Conservation (phyloP, 768 basidiomycete species). For the Chlorophyllum brunneum region DNA sequence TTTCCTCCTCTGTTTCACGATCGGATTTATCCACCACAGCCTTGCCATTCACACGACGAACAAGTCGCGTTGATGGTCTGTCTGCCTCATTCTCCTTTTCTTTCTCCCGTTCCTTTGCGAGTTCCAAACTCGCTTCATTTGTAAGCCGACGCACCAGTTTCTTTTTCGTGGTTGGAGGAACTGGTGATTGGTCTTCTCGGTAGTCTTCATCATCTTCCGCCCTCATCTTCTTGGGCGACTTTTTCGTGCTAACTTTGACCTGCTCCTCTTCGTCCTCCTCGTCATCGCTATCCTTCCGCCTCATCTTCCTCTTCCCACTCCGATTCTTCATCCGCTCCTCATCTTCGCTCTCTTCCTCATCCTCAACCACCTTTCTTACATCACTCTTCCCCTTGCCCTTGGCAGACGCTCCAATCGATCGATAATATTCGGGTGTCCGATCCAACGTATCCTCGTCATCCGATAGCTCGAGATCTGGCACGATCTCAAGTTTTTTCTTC, state of each 20-base stretch:
- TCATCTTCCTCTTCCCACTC: not conserved
- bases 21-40: not conserved
- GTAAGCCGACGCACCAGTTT: conserved; percentile 2
- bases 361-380: conserved; percentile 8
- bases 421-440: too few relatives aligned
- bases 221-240: not conserved
- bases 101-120: not conserved
- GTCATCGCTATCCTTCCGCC: not conserved
- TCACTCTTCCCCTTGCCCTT: conserved; percentile 1
- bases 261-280: not conserved
- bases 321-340: too few relatives aligned
- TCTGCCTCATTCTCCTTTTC: not conserved
- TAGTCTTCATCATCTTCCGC: not conserved
- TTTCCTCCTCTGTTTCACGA: conserved; percentile 7
- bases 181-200: not conserved
- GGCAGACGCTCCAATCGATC: too few relatives aligned
- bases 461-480: conserved; percentile 11
- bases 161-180: not conserved
- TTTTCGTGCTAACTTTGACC: not conserved
- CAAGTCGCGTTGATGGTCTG: not conserved
- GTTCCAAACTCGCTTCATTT: not conserved
- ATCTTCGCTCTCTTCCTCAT: conserved; percentile 9
- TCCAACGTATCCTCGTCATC: conserved; percentile 12
- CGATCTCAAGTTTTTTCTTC: not conserved
- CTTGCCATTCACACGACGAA: not conserved